Conservation (phyloP, 768 basidiomycete genomes). For the Suillus fuscotomentosus region DNA sequence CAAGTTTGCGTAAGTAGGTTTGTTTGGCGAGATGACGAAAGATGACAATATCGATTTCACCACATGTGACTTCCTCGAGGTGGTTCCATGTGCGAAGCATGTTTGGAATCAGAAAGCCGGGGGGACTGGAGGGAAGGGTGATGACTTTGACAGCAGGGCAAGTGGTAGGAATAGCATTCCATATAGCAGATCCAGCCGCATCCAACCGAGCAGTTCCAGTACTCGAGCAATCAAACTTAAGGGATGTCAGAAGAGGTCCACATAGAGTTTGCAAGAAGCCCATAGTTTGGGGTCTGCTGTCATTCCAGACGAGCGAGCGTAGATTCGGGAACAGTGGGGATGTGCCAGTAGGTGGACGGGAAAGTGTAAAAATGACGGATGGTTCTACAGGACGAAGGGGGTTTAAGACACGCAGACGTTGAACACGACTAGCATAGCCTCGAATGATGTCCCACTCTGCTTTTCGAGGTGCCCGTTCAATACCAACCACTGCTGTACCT, state of each 20-base stretch:
- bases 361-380: neutral
- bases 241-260: neutral
- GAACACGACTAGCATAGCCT: neutral
- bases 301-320: neutral
- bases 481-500: neutral
- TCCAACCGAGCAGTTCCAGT: neutral
- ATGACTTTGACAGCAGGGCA: neutral
- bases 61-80: neutral
- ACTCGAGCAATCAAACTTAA: neutral
- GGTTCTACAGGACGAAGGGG: neutral
- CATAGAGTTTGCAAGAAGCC: neutral
- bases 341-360: neutral
- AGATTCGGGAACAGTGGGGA: constrained; percentile 1
- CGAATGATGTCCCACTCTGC: neutral
- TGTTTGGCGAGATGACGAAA: neutral
- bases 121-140: neutral
- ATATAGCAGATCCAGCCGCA: neutral
- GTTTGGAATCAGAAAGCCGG: neutral
- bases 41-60: neutral
- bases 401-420: neutral
- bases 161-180: neutral
- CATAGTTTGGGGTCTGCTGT: neutral
- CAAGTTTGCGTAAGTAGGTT: neutral
- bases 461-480: neutral
- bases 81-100: neutral